These are phyloP conservation scores for Globisporangium acanthophoron DNA, from an alignment of 352 stramenopile species.

Conservation along the genomic window DNA sequence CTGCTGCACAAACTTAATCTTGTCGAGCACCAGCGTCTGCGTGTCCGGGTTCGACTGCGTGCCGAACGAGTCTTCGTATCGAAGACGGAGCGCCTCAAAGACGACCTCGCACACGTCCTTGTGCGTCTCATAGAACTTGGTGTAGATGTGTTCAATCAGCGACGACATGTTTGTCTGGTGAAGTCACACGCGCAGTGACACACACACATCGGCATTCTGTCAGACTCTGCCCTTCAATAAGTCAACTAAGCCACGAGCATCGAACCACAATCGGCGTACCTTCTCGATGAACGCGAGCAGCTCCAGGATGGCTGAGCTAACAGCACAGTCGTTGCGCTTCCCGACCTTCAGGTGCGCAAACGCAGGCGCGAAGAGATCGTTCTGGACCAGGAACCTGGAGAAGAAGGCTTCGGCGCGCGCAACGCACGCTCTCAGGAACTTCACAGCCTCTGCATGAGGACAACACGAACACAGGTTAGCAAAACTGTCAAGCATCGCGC, in stretches of 20 bases:
- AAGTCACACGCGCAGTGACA: neutral
- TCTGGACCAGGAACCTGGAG: conserved; percentile 74
- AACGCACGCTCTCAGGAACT: conserved; percentile 74
- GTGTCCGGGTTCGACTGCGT: conserved; percentile 14
- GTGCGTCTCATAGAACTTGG: conserved; percentile 72
- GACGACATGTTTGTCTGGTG: conserved; percentile 55
- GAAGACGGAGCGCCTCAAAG: conserved; percentile 61
- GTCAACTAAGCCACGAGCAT: neutral
- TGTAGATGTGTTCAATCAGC: conserved; percentile 74
- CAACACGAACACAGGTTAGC: neutral
- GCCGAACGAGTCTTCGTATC: conserved; percentile 48
- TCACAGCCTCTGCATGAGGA: conserved; percentile 49
- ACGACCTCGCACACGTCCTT: conserved; percentile 65
- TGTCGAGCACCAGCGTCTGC: conserved; percentile 21
- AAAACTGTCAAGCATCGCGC: conserved; percentile 1
- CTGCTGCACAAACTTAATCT: conserved; percentile 50
- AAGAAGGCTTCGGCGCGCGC: conserved; percentile 75
- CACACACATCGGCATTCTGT: neutral
- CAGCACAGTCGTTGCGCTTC: conserved; percentile 47
- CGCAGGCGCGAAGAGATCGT: conserved; percentile 57
- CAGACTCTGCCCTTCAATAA: neutral
- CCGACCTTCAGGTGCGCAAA: conserved; percentile 46
- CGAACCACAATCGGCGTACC: conserved; percentile 18
- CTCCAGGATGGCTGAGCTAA: conserved; percentile 73
- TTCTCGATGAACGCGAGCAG: conserved; percentile 74